A percentile compares a stretch with the other conserved stretches of the same genome.
phyloP scores from a whole-genome alignment of 305 asterid species.

The Ruellia speciosa region DNA sequence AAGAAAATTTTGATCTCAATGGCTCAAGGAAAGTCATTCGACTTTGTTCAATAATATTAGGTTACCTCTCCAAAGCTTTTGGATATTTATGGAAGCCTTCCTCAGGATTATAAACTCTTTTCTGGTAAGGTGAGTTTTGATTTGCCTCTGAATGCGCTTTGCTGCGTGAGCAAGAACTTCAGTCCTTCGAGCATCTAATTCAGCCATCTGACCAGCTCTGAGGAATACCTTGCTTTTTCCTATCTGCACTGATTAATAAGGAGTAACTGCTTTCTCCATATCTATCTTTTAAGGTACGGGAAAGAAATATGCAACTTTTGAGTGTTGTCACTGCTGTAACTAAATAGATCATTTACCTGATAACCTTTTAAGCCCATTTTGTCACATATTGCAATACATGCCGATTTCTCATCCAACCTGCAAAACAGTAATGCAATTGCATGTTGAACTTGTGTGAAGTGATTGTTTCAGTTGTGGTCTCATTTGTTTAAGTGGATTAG shows the following conservation, averaged over 20 bases:
- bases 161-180: slow-evolving; percentile 82
- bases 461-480: neutral
- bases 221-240: slow-evolving; percentile 94
- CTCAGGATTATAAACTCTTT: slow-evolving; percentile 63
- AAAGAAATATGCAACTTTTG: slow-evolving; percentile 13
- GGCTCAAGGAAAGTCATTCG: neutral
- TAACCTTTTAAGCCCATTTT: slow-evolving; percentile 86
- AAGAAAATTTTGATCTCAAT: neutral
- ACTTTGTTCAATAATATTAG: neutral
- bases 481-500: slow-evolving; percentile 1
- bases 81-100: slow-evolving; percentile 57
- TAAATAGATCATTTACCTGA: slow-evolving; percentile 45
- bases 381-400: slow-evolving; percentile 67
- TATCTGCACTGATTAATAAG: slow-evolving; percentile 39
- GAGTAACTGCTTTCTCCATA: slow-evolving; percentile 12
- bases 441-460: no score
- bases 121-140: slow-evolving; percentile 63
- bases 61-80: slow-evolving; percentile 90
- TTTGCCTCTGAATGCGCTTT: slow-evolving; percentile 75
- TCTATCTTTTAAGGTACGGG: slow-evolving; percentile 11
- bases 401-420: slow-evolving; percentile 85
- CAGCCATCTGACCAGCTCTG: slow-evolving; percentile 99
- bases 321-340: neutral
- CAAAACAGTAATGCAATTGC: neutral
- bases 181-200: slow-evolving; percentile 86